phyloP scores from a whole-genome alignment of 352 stramenopile species.

The Phytopythium litorale region DNA sequence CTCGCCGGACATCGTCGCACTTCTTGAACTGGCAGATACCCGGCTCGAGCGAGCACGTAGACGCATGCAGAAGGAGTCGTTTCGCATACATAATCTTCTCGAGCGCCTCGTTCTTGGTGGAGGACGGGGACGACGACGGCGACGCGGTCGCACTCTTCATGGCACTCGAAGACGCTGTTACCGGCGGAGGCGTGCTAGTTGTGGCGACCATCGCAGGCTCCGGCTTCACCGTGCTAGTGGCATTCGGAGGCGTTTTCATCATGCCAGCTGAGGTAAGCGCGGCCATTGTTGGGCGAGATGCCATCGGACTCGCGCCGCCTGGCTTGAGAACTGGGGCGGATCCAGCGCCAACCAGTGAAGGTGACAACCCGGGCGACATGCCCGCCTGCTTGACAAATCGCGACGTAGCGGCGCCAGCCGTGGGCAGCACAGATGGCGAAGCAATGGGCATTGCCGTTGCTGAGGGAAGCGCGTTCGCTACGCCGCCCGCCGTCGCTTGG shows the following conservation, averaged over 20 bases:
- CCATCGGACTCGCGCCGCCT: background rate
- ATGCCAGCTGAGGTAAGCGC: background rate
- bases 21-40: slow-evolving; percentile 82
- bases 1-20: slow-evolving; percentile 78
- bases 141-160: background rate
- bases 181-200: background rate
- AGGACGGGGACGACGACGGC: slow-evolving; percentile 21
- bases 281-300: background rate
- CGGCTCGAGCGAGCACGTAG: slow-evolving; percentile 50
- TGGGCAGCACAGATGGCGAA: background rate
- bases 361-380: background rate
- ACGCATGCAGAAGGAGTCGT: slow-evolving; percentile 72
- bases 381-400: slow-evolving; percentile 3
- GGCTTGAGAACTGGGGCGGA: background rate
- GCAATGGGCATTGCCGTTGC: background rate
- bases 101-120: slow-evolving; percentile 50
- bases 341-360: background rate
- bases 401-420: background rate
- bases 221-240: slow-evolving; percentile 18
- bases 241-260: background rate
- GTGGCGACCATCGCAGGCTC: slow-evolving; percentile 16
- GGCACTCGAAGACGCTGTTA: background rate
- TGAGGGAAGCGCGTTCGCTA: background rate
- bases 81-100: slow-evolving; percentile 87
- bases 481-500: background rate